A percentile compares a stretch with the other conserved stretches of the same genome.
Conservation (phyloP, 2,329 filamentous ascomycete genomes). For the Myriosclerotinia curreyana region DNA sequence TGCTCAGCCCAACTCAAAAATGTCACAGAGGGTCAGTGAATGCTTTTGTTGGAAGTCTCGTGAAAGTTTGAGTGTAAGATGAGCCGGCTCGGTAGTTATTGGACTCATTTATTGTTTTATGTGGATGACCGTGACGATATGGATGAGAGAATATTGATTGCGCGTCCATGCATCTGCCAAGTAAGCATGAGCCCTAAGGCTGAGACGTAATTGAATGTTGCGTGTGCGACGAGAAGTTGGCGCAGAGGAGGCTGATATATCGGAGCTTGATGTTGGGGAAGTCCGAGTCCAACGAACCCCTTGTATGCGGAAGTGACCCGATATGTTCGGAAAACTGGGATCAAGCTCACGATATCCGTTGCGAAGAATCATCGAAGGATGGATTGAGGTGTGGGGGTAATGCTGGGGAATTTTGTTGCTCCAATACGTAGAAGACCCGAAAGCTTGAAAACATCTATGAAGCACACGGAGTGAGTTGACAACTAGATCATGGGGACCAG, state of each 20-base stretch:
- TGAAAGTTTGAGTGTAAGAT: neutral
- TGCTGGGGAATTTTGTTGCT: too few species aligned
- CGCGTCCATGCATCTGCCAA: slow-evolving; percentile 10
- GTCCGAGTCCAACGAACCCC: slow-evolving; percentile 3
- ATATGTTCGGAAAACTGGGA: neutral
- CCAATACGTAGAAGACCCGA: too few species aligned
- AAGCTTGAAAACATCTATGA: too few species aligned
- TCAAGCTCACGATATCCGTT: neutral
- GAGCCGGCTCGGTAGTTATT: neutral
- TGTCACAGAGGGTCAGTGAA: neutral
- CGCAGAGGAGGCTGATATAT: neutral
- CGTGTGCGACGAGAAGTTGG: neutral
- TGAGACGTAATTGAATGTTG: neutral
- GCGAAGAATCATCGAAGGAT: neutral
- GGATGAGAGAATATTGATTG: slow-evolving; percentile 18
- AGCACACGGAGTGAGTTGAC: too few species aligned
- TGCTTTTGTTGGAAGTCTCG: neutral
- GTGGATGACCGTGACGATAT: neutral
- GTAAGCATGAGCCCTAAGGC: neutral
- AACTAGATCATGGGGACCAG: too few species aligned
- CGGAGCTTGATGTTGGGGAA: slow-evolving; percentile 17
- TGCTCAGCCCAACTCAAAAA: neutral
- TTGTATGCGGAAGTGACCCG: neutral
- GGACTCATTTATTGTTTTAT: neutral
- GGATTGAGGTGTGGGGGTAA: neutral